A percentile compares a stretch with the other conserved stretches of the same genome.
These are phyloP conservation scores for Fragaria iinumae DNA, from an alignment of 306 rosid species.

Conservation along the genomic window DNA sequence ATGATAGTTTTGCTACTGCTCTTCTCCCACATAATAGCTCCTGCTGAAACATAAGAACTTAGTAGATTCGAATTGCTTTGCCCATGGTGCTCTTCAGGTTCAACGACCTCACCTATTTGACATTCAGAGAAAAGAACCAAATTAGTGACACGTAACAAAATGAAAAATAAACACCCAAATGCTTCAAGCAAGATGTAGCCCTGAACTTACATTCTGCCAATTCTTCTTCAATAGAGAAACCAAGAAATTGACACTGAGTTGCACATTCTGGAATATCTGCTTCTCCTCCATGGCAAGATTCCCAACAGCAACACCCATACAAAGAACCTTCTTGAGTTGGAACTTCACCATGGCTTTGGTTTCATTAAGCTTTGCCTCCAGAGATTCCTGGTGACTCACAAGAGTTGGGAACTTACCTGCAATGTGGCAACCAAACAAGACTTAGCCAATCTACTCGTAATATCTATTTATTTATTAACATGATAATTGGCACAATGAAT, in stretches of 20 bases:
- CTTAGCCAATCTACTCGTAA: background rate
- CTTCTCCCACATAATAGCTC: background rate
- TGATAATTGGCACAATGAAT: too few relatives aligned
- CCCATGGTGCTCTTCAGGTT: constrained; percentile 71
- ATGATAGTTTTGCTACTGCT: background rate
- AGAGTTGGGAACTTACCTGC: constrained; percentile 74
- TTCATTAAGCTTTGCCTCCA: constrained; percentile 67
- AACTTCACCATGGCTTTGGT: constrained; percentile 74
- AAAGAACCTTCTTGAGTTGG: constrained; percentile 75
- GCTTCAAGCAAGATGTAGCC: background rate
- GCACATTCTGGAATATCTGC: constrained; percentile 73
- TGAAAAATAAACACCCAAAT: background rate
- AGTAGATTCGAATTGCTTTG: constrained; percentile 57
- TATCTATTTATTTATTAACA: background rate
- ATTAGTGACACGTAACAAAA: background rate
- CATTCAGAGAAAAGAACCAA: constrained; percentile 14
- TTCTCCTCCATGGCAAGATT: constrained; percentile 76
- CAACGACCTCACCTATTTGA: constrained; percentile 58
- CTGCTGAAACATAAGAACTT: background rate
- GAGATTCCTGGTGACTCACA: constrained; percentile 69
- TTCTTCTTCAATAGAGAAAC: constrained; percentile 76
- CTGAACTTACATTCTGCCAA: constrained; percentile 70
- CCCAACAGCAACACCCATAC: constrained; percentile 85
- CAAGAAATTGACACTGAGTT: constrained; percentile 68
- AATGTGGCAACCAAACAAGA: background rate